Evolutionary conservation across 139 green algal genomes (phyloP).

Genomic region (Chlorella sp.): DNA sequence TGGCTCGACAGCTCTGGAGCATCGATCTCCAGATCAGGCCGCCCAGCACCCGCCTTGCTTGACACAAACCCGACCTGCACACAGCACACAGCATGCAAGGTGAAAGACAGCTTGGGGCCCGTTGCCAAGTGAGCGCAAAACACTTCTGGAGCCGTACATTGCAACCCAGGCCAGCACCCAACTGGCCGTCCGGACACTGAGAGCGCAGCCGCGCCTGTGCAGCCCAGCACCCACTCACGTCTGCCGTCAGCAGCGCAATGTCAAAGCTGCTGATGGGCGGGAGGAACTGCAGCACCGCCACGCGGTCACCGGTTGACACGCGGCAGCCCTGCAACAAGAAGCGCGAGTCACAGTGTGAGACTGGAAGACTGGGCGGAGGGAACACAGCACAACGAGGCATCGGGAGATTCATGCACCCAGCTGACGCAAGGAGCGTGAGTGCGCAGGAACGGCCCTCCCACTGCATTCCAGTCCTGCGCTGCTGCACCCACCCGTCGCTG

Average conservation of each 20-base stretch:
- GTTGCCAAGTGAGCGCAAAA: neutral
- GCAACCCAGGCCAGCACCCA: too few relatives aligned
- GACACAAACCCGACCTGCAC: conserved; percentile 54
- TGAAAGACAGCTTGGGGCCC: neutral
- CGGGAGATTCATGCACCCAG: neutral
- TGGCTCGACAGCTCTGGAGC: conserved; percentile 69
- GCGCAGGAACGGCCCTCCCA: neutral
- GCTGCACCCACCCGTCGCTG: conserved; percentile 72
- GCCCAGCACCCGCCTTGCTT: conserved; percentile 49
- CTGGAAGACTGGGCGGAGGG: neutral
- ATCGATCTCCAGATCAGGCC: conserved; percentile 66
- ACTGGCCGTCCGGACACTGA: neutral
- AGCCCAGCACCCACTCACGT: conserved; percentile 52
- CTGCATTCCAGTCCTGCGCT: neutral
- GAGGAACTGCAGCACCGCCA: conserved; percentile 54
- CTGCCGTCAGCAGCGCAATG: conserved; percentile 71
- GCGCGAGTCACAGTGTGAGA: neutral
- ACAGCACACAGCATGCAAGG: neutral
- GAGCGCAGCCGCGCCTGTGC: neutral
- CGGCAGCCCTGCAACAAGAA: conserved; percentile 60
- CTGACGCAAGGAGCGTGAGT: neutral
- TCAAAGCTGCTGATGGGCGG: conserved; percentile 54
- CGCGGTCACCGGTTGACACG: conserved; percentile 69
- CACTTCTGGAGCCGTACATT: neutral
- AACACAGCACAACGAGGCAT: neutral